Conservation (phyloP, 176 grass and related monocot genomes). For the Oryza officinalis region DNA sequence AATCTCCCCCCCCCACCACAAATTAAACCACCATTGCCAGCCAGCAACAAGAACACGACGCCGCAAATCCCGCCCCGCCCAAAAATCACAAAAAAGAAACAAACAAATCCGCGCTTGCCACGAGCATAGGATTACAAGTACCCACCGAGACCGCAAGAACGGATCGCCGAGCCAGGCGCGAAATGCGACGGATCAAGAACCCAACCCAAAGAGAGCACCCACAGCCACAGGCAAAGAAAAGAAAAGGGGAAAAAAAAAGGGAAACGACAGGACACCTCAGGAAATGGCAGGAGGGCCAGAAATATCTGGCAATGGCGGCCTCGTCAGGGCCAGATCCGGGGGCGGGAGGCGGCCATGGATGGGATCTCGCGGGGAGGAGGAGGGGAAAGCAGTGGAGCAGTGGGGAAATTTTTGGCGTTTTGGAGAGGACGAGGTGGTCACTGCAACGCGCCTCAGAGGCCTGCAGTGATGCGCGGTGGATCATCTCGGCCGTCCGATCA, state of each 20-base stretch:
- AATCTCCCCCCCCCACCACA: background rate
- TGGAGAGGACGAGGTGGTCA: constrained; percentile 14
- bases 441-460: background rate
- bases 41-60: constrained; percentile 10
- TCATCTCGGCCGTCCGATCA: constrained; percentile 4
- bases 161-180: background rate
- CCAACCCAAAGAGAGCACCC: constrained; percentile 6
- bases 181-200: constrained; percentile 48
- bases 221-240: background rate
- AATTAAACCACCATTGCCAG: constrained; percentile 38
- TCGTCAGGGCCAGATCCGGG: constrained; percentile 55
- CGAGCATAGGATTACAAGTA: background rate
- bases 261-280: constrained; percentile 10
- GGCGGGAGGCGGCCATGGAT: constrained; percentile 50
- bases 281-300: background rate
- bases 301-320: constrained; percentile 34
- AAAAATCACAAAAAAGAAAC: background rate
- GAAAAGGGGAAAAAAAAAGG: background rate
- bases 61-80: constrained; percentile 13
- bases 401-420: constrained; percentile 44
- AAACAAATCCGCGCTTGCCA: constrained; percentile 11
- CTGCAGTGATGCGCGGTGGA: background rate
- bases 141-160: background rate
- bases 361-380: constrained; percentile 45
- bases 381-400: constrained; percentile 29